Evolutionary conservation across 345 rosid species (phyloP).

Genomic region (Limnanthes douglasii): DNA sequence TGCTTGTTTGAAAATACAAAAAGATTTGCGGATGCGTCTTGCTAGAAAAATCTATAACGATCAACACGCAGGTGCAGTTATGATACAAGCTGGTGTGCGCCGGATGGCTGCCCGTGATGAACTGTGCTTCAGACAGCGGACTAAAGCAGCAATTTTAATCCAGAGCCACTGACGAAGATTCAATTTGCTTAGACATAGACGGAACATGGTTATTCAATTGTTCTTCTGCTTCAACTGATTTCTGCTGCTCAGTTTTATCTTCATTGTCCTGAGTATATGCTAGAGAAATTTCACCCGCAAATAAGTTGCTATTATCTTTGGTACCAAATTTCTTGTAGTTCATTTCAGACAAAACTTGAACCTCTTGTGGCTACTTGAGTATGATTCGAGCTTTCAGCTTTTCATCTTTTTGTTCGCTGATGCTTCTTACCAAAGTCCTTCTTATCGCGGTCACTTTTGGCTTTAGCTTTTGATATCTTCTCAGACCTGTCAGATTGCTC

Average conservation of each 20-base stretch:
- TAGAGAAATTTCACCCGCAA: too few species aligned
- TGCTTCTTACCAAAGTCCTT: conserved; percentile 29
- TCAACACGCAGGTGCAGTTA: conserved; percentile 37
- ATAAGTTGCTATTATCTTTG: too few species aligned
- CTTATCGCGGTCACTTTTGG: conserved; percentile 28
- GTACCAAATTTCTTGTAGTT: too few species aligned
- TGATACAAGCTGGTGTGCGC: conserved; percentile 67
- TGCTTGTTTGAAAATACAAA: conserved; percentile 69
- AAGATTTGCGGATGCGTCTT: conserved; percentile 59
- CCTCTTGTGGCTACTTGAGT: too few species aligned
- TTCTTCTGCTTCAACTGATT: too few species aligned
- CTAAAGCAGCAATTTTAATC: conserved; percentile 57
- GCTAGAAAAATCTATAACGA: conserved; percentile 63
- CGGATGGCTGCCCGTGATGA: conserved; percentile 80
- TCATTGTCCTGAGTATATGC: too few species aligned
- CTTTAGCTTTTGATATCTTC: conserved; percentile 27
- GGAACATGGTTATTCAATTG: too few species aligned
- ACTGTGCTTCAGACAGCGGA: conserved; percentile 58
- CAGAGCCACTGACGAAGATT: too few species aligned
- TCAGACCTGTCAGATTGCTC: conserved; percentile 39
- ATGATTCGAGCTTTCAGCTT: conserved; percentile 33
- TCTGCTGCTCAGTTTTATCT: too few species aligned
- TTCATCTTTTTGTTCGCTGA: conserved; percentile 31
- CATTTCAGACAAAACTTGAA: too few species aligned
- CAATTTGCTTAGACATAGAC: too few species aligned